These are phyloP conservation scores for Peronosclerospora sorghi DNA, from an alignment of 352 stramenopile genomes.

Conservation along the genomic window DNA sequence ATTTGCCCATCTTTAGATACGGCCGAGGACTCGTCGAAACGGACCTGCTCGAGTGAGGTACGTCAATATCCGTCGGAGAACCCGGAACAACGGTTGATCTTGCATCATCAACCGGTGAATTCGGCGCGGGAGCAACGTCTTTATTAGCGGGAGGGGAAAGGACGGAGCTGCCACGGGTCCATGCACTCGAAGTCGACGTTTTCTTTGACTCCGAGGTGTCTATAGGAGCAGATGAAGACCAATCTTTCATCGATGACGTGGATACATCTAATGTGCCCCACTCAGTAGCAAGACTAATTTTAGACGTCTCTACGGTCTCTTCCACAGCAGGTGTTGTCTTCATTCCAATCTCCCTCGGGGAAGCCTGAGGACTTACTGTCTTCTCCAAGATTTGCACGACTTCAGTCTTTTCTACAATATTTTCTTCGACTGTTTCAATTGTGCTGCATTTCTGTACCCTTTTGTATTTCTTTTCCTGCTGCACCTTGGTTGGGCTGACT, in stretches of 20 bases:
- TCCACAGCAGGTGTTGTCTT: slow-evolving; percentile 36
- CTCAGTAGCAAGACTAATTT: slow-evolving; percentile 31
- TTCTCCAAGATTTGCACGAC: slow-evolving; percentile 20
- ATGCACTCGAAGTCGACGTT: slow-evolving; percentile 48
- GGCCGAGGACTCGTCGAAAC: slow-evolving; percentile 49
- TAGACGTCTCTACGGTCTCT: slow-evolving; percentile 18
- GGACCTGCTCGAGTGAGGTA: slow-evolving; percentile 21
- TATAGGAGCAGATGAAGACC: slow-evolving; percentile 26
- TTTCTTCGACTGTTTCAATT: slow-evolving; percentile 7
- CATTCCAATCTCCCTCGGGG: slow-evolving; percentile 28
- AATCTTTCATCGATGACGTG: slow-evolving; percentile 48
- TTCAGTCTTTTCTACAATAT: slow-evolving; percentile 15
- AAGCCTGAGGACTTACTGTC: slow-evolving; percentile 18
- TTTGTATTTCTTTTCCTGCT: slow-evolving; percentile 33
- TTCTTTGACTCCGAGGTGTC: slow-evolving; percentile 39
- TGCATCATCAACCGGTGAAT: slow-evolving; percentile 24
- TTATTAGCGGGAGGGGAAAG: slow-evolving; percentile 24
- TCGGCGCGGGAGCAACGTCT: slow-evolving; percentile 8
- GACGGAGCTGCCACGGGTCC: slow-evolving; percentile 47
- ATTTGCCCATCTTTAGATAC: slow-evolving; percentile 80
- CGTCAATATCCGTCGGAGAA: slow-evolving; percentile 58
- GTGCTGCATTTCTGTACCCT: slow-evolving; percentile 19
- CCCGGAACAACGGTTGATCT: slow-evolving; percentile 40
- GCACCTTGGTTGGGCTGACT: slow-evolving; percentile 29
- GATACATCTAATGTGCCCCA: slow-evolving; percentile 66